Evolutionary conservation across 2,329 filamentous ascomycete genomes (phyloP).

Genomic region (Graphiopsis chlorocephala): DNA sequence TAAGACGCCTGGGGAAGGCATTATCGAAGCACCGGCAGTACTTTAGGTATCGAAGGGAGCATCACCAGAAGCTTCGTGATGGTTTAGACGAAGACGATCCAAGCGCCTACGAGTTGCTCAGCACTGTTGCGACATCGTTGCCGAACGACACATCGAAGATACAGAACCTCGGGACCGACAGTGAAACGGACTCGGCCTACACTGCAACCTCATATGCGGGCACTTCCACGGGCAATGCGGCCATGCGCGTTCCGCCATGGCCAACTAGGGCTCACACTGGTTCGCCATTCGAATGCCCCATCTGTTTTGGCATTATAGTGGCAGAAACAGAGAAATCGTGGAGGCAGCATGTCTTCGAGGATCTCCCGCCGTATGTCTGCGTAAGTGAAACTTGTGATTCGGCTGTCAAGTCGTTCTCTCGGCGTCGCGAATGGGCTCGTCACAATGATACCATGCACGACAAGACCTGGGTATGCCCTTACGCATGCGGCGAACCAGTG

Average conservation of each 20-base stretch:
- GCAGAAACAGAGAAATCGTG: neutral
- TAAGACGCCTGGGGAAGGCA: neutral
- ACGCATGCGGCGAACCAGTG: neutral
- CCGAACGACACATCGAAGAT: neutral
- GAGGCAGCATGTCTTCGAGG: neutral
- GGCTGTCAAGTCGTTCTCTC: neutral
- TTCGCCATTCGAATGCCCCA: neutral
- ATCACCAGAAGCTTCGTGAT: neutral
- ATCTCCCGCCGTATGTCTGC: neutral
- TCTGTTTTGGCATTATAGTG: neutral
- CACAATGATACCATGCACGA: conserved; percentile 19
- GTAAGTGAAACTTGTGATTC: neutral
- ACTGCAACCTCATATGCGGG: neutral
- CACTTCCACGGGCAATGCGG: neutral
- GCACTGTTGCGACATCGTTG: neutral
- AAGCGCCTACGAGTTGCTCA: neutral
- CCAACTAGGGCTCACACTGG: neutral
- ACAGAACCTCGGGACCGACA: neutral
- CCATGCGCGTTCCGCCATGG: neutral
- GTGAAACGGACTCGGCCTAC: neutral
- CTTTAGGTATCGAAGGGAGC: neutral
- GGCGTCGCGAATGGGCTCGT: conserved; percentile 15
- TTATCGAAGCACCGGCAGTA: neutral
- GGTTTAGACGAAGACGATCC: neutral
- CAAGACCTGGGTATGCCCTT: conserved; percentile 9